Evolutionary conservation across 345 rosid species (phyloP).

Genomic region (Firmiana major): DNA sequence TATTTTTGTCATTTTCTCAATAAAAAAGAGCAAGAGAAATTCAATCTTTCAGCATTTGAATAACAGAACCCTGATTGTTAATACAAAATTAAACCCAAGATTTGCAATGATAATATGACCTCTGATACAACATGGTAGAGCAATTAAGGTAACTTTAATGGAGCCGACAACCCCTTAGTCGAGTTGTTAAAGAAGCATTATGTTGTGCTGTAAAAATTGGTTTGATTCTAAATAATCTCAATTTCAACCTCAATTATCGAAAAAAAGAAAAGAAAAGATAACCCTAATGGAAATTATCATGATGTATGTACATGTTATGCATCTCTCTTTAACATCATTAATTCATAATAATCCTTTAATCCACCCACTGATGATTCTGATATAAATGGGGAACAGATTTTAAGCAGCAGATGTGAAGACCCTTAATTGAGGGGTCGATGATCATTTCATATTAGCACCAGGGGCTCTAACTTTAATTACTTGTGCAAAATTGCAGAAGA

Average conservation of each 20-base stretch:
- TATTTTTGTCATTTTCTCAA: constrained; percentile 10
- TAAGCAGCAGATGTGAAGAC: neutral
- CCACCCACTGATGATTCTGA: neutral
- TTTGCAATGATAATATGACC: too few relatives aligned
- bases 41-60: neutral
- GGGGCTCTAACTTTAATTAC: neutral
- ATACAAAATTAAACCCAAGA: neutral
- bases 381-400: constrained; percentile 13
- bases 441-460: neutral
- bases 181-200: too few relatives aligned
- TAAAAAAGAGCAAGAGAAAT: neutral
- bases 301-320: constrained; percentile 11
- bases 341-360: neutral
- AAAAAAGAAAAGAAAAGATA: neutral
- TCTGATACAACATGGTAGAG: constrained; percentile 8
- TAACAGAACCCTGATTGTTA: neutral
- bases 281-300: constrained; percentile 3
- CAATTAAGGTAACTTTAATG: neutral
- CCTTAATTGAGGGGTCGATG: neutral
- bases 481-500: constrained; percentile 9
- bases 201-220: too few relatives aligned
- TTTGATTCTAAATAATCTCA: too few relatives aligned
- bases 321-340: neutral
- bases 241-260: too few relatives aligned
- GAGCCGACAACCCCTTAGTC: neutral